These are phyloP conservation scores for Coelastrella sp. DNA, from an alignment of 139 green algal species.

Conservation along the genomic window DNA sequence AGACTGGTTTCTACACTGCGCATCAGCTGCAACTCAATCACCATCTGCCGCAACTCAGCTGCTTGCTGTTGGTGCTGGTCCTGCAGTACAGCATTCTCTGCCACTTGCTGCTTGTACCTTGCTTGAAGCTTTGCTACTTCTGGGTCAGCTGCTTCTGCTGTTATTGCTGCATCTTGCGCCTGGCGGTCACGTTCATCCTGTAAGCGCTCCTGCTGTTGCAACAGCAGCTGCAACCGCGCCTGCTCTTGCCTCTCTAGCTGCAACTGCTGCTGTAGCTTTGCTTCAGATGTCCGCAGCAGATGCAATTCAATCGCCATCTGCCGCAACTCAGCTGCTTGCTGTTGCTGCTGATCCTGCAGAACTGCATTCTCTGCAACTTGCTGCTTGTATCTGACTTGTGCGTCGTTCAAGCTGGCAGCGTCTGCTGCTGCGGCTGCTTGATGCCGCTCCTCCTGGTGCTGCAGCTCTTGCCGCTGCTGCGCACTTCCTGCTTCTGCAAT, in stretches of 20 bases:
- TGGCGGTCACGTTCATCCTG: no score
- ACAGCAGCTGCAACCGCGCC: no score
- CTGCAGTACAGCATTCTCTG: neutral
- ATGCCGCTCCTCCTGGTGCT: neutral
- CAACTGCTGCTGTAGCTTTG: constrained; percentile 24
- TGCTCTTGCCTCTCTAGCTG: neutral
- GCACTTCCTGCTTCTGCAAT: neutral
- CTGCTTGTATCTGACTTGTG: neutral
- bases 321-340: neutral
- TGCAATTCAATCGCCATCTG: neutral
- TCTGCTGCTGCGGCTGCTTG: neutral
- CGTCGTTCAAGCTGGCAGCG: neutral
- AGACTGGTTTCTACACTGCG: neutral
- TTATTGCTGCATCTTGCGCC: no score
- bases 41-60: neutral
- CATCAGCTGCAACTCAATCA: neutral
- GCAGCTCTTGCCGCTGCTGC: neutral
- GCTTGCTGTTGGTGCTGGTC: neutral
- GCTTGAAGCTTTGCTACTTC: neutral
- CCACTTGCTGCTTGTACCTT: neutral
- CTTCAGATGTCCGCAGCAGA: neutral
- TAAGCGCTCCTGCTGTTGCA: no score
- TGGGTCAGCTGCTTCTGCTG: no score
- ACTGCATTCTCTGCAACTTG: neutral
- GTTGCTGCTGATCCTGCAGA: neutral